Base-by-base conservation (phyloP, 139 green algal species). In the Picochlorum sp. region DNA sequence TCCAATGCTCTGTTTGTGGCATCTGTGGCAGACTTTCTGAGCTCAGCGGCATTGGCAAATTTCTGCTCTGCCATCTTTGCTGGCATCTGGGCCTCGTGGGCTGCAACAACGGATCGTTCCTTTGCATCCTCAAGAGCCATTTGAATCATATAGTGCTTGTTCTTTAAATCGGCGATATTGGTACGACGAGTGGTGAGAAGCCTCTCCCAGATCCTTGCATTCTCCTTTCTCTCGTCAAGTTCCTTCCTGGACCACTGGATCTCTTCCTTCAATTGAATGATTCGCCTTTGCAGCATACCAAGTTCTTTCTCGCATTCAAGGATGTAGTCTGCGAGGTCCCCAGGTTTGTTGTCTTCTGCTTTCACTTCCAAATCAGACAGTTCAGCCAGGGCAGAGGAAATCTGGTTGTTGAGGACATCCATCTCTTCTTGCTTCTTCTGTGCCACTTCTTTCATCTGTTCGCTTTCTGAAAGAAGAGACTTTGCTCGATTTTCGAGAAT, bases 251-350 rank as follows among this genome's bases (percentile, higher is more conserved):
- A 21, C 57, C 45, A 45, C 18, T 5, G 23, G 20, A 65, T 66
- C 51, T 77, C 71, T 13, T 73, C 65, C 4, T 50, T 21, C 18
- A 77, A 66, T 59, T 70, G 50, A 15, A 8, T 30, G 49, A 77
- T 69, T 30, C 71, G 65, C 13, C 23, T 6, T 16, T 20, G 23
- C 26, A 70, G 58, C 15, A 34, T 23, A 23, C 71, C 71, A 37
- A 77, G 65, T 64, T 77, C 71, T 3, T 34, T 57, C 24, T 73
- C 16, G 30, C 65, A 73, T 41, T 57, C 65, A 41, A 68, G 21
- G 23, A 73, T 70, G 57, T 73, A 73, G 2, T 45, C 20, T 21
- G 71, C 65, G 59, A 77, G 71, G 24, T 65, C 65, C 4, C 59
- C 49, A 2, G 65, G 6, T 10, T 61, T 49, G 2, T 65, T n/a